These are phyloP conservation scores for Yamadazyma phyllophila DNA, from an alignment of 805 yeast species.

Conservation along the genomic window DNA sequence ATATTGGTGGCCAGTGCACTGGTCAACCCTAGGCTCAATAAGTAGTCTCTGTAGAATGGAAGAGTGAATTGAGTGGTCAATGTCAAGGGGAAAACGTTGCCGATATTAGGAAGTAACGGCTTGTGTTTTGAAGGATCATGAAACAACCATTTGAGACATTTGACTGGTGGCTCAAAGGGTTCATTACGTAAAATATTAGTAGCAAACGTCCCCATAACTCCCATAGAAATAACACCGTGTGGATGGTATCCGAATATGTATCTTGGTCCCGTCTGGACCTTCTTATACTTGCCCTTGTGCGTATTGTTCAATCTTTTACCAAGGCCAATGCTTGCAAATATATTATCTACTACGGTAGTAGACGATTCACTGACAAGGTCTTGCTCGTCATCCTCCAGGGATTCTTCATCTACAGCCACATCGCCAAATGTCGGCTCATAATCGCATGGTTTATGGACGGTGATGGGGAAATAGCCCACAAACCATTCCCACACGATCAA, in stretches of 20 bases:
- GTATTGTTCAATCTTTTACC: slow-evolving; percentile 33
- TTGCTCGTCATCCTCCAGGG: slow-evolving; percentile 30
- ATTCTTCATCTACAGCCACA: slow-evolving; percentile 20
- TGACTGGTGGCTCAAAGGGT: slow-evolving; percentile 37
- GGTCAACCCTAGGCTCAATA: slow-evolving; percentile 76
- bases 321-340: slow-evolving; percentile 36
- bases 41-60: slow-evolving; percentile 85
- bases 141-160: slow-evolving; percentile 33
- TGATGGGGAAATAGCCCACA: slow-evolving; percentile 77
- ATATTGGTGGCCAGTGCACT: slow-evolving; percentile 80
- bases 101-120: slow-evolving; percentile 77
- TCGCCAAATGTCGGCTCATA: slow-evolving; percentile 70
- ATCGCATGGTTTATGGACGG: slow-evolving; percentile 62
- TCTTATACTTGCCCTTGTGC: slow-evolving; percentile 17
- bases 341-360: slow-evolving; percentile 32
- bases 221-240: slow-evolving; percentile 92
- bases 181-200: slow-evolving; percentile 50
- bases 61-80: slow-evolving; percentile 76
- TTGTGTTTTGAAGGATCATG: slow-evolving; percentile 72
- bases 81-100: slow-evolving; percentile 70
- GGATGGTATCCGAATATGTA: slow-evolving; percentile 95
- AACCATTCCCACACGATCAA: slow-evolving; percentile 66
- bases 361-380: slow-evolving; percentile 40
- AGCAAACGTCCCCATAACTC: slow-evolving; percentile 80
- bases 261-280: slow-evolving; percentile 57